Base-by-base conservation (phyloP, 306 rosid species). In the Canavalia gladiata region DNA sequence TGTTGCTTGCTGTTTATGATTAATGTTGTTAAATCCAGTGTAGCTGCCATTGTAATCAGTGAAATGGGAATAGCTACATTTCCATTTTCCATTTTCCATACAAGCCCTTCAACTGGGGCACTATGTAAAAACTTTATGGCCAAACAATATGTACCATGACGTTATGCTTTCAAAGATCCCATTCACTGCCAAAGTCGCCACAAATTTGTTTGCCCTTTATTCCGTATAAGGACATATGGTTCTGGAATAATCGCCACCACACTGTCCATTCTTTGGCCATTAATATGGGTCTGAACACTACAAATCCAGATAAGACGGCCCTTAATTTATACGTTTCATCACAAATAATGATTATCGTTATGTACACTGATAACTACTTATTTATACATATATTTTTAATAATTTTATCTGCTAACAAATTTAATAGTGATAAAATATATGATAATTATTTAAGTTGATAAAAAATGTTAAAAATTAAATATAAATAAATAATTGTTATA, bases 21-120 rank as follows among this genome's bases (percentile, higher is more conserved):
- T 54, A 49, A 31, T 33, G 30, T 70, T 29, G 72, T 76, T 55
- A 66, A 56, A 81, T 81, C 80, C 52, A 59, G n/a, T 73, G 71
- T 74, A 43, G 86, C 56, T 77, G 75, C 49, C 60, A 79, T 68
- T 79, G 77, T 68, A 68, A 58, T 72, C 71, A 84, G 59, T 67
- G 84, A 74, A 80, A 43, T 34, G 64, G 77, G 33, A 59, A 42
- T 47, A 41, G 66, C 10, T 54, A 64, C 52, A 56, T 78, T 51
- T 76, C 18, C 25, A 18, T 18, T 18, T 18, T 18, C 25, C 25
- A 18, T 18, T 18, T 18, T 18, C 25, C 35, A 55, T 55, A 65
- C 80, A 45, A 65, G 86, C 3, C 78, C n/a, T 69, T 79, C 46
- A 79, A 86, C 84, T 86, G 89, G 86, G 81, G 76, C 86, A 86